Conservation (phyloP, 352 stramenopile species). For the Globisporangium paddicum region DNA sequence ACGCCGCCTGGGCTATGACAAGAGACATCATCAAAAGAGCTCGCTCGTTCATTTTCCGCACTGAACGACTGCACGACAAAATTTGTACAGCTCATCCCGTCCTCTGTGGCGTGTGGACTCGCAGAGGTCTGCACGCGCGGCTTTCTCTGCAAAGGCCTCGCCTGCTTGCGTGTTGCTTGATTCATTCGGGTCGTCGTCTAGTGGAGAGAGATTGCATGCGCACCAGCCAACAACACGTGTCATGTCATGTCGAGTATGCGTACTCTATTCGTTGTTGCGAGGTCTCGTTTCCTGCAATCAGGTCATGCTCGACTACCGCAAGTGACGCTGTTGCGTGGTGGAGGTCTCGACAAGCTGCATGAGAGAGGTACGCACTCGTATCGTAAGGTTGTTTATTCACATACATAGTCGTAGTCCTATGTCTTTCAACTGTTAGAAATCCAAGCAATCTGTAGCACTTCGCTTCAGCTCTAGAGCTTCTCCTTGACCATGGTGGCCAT, state of each 20-base stretch:
- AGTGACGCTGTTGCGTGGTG: not conserved
- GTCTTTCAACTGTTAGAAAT: not conserved
- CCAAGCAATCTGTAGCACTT: too few species aligned
- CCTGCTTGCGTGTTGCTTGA: not conserved
- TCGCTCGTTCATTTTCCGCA: not conserved
- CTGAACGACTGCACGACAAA: not conserved
- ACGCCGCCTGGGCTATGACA: not conserved
- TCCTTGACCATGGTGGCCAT: conserved; percentile 30
- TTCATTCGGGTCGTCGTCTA: not conserved
- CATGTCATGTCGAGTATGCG: not conserved
- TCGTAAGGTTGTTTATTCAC: not conserved
- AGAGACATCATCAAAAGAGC: not conserved
- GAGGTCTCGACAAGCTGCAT: too few species aligned
- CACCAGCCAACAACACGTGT: not conserved
- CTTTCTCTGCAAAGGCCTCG: too few species aligned
- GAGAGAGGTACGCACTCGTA: not conserved
- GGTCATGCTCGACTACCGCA: not conserved
- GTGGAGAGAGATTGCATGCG: not conserved
- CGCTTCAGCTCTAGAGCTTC: conserved; percentile 23
- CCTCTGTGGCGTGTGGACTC: not conserved
- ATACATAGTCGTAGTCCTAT: not conserved
- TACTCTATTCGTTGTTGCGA: too few species aligned
- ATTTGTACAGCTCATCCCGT: too few species aligned
- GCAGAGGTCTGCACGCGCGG: too few species aligned
- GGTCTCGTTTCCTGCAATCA: not conserved